Conservation (phyloP, 2,329 filamentous ascomycete genomes). For the Blastomyces gilchristii region DNA sequence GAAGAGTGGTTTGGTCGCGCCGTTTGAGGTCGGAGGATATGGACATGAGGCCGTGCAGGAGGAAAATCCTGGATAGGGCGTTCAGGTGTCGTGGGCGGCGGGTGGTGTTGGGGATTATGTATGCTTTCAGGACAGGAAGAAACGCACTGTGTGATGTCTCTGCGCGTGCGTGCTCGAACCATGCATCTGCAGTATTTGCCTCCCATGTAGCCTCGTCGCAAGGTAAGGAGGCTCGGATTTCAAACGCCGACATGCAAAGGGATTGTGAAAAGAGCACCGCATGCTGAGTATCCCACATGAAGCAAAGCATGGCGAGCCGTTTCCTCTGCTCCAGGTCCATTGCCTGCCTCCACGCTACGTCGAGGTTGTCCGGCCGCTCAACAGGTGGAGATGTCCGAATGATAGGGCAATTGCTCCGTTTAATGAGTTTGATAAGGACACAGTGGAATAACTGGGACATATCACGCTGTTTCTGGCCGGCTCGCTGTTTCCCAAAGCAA, state of each 20-base stretch:
- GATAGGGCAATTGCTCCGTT: conserved; percentile 43
- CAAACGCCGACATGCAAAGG: conserved; percentile 56
- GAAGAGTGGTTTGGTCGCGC: conserved; percentile 51
- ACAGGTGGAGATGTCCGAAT: conserved; percentile 31
- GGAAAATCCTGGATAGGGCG: conserved; percentile 42
- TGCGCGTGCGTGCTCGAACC: conserved; percentile 36
- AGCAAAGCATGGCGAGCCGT: conserved; percentile 50
- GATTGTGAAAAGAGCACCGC: conserved; percentile 56
- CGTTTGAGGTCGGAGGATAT: conserved; percentile 53
- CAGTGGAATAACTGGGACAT: conserved; percentile 53
- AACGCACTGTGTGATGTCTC: conserved; percentile 35
- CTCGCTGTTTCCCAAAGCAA: conserved; percentile 54
- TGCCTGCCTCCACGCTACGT: conserved; percentile 44
- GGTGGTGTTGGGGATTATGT: conserved; percentile 39
- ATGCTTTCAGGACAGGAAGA: conserved; percentile 46
- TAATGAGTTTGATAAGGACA: conserved; percentile 45
- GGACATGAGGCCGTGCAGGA: conserved; percentile 54
- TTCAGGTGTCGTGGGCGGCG: conserved; percentile 37
- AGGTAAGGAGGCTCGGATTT: conserved; percentile 48
- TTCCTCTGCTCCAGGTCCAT: conserved; percentile 50
- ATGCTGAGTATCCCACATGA: conserved; percentile 58
- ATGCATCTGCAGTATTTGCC: conserved; percentile 43
- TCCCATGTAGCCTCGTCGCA: conserved; percentile 50
- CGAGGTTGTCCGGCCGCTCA: conserved; percentile 31
- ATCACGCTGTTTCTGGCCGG: conserved; percentile 53